Base-by-base conservation (phyloP, 139 green algal genomes). In the Trebouxia sp. region DNA sequence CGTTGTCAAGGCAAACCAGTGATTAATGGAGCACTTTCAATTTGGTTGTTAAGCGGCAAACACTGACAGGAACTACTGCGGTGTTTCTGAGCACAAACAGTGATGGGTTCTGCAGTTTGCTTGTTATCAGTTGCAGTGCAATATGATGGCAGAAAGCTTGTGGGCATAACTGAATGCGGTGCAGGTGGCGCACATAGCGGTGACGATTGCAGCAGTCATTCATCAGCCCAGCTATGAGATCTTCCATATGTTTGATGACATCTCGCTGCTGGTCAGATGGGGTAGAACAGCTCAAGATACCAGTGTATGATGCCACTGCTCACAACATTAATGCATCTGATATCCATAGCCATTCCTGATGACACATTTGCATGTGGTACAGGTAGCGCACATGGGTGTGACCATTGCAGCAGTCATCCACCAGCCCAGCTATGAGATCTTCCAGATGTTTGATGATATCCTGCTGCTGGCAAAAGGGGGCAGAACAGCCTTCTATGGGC, bases 361-460 rank as follows among this genome's bases (percentile, higher is more conserved):
- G 35, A 37, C 30, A 5, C 5, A 43, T 69, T 0, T 80, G n/a
- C n/a, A 30, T 76, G 67, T 22, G 20, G 39, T 37, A 30, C 75
- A 88, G 45, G 83, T 92, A 24, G 77, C 82, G 0, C 28, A 75
- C 5, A 75, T 78, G 11, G 87, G 82, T 26, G 89, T 95, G 42
- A 94, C 88, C 5, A 88, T 86, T 7, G 81, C 93, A 24, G 85
- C 87, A 5, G 89, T 93, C 48, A 92, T 97, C 53, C 93, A 97
- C 80, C 91, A 94, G 87, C 90, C 90, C 28, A 78, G 78, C 62
- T 83, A 75, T 42, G 41, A 82, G 45, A 65, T 85, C 37, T 95
- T 91, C 79, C 66, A 82, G 17, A 75, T 94, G 53, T 96, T 95
- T 76, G 90, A 97, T 86, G 84, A 95, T 86, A 80, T 97, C 30